Evolutionary conservation across 1,139 yeast species (phyloP), one percentile per base, ranked within the genome.

Genomic region (Blastobotrys apis): DNA sequence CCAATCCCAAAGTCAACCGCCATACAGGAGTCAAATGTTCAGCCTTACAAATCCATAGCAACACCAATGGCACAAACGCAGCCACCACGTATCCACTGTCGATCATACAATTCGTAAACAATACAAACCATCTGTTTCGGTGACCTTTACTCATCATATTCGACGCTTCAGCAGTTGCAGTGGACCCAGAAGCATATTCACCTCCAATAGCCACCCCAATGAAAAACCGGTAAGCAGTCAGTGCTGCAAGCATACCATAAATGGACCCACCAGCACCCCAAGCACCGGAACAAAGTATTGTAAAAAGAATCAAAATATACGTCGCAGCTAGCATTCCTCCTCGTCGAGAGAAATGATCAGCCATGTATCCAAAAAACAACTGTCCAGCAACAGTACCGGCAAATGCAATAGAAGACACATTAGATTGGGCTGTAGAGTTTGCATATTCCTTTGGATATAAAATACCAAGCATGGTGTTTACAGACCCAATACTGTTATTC

Each of bases 381-480:
- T 81, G 90, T 35, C 97, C 97, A n/a, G 84, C 74, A 41, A 88
- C 94, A 2, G 90, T 87, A 56, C 97, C 97, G 10, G 76, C 95
- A 60, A 88, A 88, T 0, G 88, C 95, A 59, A 88, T 84, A n/a
- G 95, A 80, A 0, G 94, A 74, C 44, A 88, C 84, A 58, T 87
- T 86, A 50, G 79, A 73, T 47, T 84, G 77, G 21, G 95, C 95
- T 41, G 66, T 64, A 0, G 94, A 83, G 10, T 74, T 58, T 3
- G 77, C 64, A 60, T 82, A 81, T 56, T 75, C 76, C 0, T 63
- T 63, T 12, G 87, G 87, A 61, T 88, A 88, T 32, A 88, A 69
- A 3, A 62, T 67, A 13, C 72, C 62, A 51, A 88, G 72, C 66
- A 88, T 80, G 12, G 88, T 79, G 37, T 81, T 72, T 16, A 83